Evolutionary conservation across 2,329 filamentous ascomycete genomes (phyloP), one percentile per base, ranked within the genome.

Genomic region (Aspergillus aculeatus): DNA sequence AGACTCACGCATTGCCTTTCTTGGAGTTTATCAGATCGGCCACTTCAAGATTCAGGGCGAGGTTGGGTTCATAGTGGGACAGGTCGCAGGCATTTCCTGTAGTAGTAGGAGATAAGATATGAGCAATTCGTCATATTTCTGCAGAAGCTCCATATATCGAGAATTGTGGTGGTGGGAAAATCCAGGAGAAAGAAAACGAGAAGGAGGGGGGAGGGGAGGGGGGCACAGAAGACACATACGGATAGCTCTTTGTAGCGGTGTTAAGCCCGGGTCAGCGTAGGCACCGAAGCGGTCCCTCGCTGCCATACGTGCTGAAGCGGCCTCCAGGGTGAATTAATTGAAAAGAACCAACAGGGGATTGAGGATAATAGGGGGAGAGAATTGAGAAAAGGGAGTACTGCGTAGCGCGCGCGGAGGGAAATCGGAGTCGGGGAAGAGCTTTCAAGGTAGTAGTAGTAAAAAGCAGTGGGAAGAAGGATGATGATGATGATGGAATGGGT

Each of bases 41-140:
- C 71, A 99, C 96, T 83, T 99, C 95, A 74, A 99, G 90, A 74
- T 95, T 96, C 65, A 99, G 82, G 60, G 93, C 95, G 57, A 99
- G 89, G 74, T 99, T 98, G 64, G 95, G 94, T 81, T 99, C 95
- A 82, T 92, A 97, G 81, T 98, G 97, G 76, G 96, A 91, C 54
- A 95, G 92, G 71, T 95, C 96, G 82, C 95, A 98, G 66, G 95
- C 94, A 80, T 93, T 93, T 75, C 95, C 84, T 86, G 31, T 26
- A 32, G n/a, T 11, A 2, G 14, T 19, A 1, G n/a, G 21, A 14
- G 5, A 21, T 7, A 14, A 12, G 12, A 9, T 9, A 44, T 35
- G 51, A 38, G 26, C 3, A 35, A 41, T 44, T 6, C 26, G 24
- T 50, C 16, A 19, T 44, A 6, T 16, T 19, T n/a, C 16, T 19